Percentiles rank a stretch among this genome's conserved stretches.
These are phyloP conservation scores for Arabidopsis hybrid DNA, from an alignment of 441 rosid genomes.

Conservation along the genomic window DNA sequence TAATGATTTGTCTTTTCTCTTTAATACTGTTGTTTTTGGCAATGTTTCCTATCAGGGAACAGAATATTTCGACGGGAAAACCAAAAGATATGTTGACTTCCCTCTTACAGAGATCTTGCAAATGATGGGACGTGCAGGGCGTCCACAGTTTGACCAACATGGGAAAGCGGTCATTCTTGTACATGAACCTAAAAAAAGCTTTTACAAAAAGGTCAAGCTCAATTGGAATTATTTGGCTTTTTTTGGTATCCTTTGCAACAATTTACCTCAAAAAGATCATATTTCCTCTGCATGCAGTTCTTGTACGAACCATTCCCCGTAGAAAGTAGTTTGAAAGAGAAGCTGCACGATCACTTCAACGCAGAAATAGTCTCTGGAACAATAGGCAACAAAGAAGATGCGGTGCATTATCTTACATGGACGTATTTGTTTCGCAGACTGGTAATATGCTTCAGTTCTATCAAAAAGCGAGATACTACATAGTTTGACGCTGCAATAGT, in stretches of 20 bases:
- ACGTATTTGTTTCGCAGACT: conserved; percentile 96
- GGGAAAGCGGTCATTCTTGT: conserved; percentile 99
- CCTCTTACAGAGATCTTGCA: conserved; percentile 99
- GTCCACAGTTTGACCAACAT: conserved; percentile 98
- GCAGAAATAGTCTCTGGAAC: conserved; percentile 98
- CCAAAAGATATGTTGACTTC: conserved; percentile 97
- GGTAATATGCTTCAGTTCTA: conserved; percentile 56
- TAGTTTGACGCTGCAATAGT: conserved; percentile 11
- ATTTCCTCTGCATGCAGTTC: conserved; percentile 66
- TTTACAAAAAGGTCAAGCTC: conserved; percentile 87
- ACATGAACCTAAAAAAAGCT: conserved; percentile 99
- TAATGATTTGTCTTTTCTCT: conserved; percentile 26
- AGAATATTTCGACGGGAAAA: conserved; percentile 94
- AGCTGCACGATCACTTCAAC: conserved; percentile 83
- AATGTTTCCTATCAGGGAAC: conserved; percentile 73
- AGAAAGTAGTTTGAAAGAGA: conserved; percentile 98
- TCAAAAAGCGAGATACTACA: conserved; percentile 8
- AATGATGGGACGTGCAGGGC: conserved; percentile 99
- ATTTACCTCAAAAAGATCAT: conserved; percentile 25
- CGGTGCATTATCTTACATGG: conserved; percentile 96
- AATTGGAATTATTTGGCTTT: conserved; percentile 20
- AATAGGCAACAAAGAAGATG: conserved; percentile 94
- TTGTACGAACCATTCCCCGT: conserved; percentile 98
- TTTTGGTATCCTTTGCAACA: conserved; percentile 25
- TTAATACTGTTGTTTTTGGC: conserved; percentile 18